Conservation (phyloP, 2,329 filamentous ascomycete species). For the Claviceps cyperi region DNA sequence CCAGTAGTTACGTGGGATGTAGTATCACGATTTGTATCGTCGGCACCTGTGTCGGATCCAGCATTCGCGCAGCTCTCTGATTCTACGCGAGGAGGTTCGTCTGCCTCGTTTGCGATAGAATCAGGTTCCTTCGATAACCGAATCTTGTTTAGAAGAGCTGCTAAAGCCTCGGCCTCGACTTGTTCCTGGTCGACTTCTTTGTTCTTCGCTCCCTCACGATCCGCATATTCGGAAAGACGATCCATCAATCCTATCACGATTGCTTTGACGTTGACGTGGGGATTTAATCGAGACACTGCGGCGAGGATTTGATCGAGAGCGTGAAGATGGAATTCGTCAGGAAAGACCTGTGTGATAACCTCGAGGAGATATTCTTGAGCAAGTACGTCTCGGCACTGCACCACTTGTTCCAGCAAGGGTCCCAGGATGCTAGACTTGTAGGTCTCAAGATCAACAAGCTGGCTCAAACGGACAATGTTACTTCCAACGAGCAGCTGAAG, state of each 20-base stretch:
- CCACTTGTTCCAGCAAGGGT: constrained; percentile 86
- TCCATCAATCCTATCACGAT: constrained; percentile 99
- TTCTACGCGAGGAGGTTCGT: constrained; percentile 19
- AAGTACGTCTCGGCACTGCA: constrained; percentile 91
- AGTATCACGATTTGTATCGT: constrained; percentile 13
- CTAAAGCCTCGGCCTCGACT: constrained; percentile 71
- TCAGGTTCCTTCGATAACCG: constrained; percentile 46
- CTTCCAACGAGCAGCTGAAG: constrained; percentile 90
- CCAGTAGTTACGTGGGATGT: constrained; percentile 12
- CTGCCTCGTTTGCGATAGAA: constrained; percentile 7
- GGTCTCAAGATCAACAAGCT: constrained; percentile 84
- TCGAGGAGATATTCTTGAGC: constrained; percentile 96
- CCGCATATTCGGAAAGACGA: constrained; percentile 84
- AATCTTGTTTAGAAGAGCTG: constrained; percentile 63
- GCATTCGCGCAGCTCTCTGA: constrained; percentile 16
- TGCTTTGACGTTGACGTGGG: constrained; percentile 92
- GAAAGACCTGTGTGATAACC: constrained; percentile 97
- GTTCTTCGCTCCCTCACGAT: constrained; percentile 65
- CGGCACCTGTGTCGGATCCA: constrained; percentile 19
- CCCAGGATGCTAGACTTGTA: constrained; percentile 86
- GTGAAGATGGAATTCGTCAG: constrained; percentile 94
- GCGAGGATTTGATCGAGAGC: constrained; percentile 91
- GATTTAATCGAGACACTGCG: constrained; percentile 83
- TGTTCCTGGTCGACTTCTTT: constrained; percentile 57
- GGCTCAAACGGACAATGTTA: constrained; percentile 88